These are phyloP conservation scores for Mucor plumbeus DNA, from an alignment of 371 early-diverging fungal genomes.

Conservation along the genomic window DNA sequence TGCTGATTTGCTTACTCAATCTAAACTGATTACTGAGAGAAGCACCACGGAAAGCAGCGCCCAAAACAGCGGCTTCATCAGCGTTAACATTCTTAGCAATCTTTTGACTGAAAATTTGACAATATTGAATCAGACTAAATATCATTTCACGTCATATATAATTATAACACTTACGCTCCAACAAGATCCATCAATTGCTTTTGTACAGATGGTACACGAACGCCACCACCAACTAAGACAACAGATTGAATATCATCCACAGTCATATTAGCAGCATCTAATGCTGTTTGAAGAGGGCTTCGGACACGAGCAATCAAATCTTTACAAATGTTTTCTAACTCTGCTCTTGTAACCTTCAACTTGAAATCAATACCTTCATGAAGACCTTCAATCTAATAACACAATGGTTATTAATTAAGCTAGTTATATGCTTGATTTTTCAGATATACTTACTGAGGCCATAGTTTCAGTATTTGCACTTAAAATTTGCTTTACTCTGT, in stretches of 20 bases:
- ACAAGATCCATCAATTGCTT: constrained; percentile 67
- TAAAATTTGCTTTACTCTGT: constrained; percentile 93
- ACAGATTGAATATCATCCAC: constrained; percentile 81
- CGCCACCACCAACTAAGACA: constrained; percentile 94
- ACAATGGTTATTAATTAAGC: neutral
- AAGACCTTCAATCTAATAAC: constrained; percentile 78
- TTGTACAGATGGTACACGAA: constrained; percentile 89
- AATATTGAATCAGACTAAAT: neutral
- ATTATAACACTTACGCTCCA: constrained; percentile 65
- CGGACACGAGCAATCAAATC: constrained; percentile 78
- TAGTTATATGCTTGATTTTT: neutral
- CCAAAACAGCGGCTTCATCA: constrained; percentile 96
- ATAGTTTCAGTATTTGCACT: constrained; percentile 90
- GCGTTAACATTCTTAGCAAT: constrained; percentile 93
- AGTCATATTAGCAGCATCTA: constrained; percentile 70
- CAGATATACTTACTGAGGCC: constrained; percentile 69
- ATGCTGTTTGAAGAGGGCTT: constrained; percentile 73
- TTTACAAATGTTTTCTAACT: constrained; percentile 70
- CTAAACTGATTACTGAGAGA: constrained; percentile 85
- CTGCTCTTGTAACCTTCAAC: constrained; percentile 73
- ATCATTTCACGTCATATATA: neutral
- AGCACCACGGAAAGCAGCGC: constrained; percentile 92
- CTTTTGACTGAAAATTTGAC: constrained; percentile 58
- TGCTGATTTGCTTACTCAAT: constrained; percentile 78
- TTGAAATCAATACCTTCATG: constrained; percentile 88